Evolutionary conservation across 176 grass and related monocot genomes (phyloP).

Genomic region (Alloteropsis semialata): DNA sequence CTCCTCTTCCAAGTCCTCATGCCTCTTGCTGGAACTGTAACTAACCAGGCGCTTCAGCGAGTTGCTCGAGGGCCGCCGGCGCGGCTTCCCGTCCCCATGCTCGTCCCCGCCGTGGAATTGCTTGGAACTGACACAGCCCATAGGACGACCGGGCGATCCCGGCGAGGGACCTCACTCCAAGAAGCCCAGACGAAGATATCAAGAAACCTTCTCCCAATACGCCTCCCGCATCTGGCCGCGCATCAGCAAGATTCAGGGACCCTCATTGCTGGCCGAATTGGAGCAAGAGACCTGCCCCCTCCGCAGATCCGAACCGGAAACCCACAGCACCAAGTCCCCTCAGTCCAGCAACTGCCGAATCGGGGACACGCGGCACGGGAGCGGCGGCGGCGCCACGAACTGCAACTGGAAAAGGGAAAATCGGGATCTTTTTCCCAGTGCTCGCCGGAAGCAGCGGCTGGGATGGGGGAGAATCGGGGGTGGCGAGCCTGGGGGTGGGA

Average conservation of each 20-base stretch:
- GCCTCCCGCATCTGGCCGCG: conserved; percentile 41
- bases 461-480: not conserved
- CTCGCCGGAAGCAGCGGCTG: not conserved
- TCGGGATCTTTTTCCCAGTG: conserved; percentile 17
- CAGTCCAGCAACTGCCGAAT: conserved; percentile 21
- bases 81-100: conserved; percentile 43
- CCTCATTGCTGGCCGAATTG: conserved; percentile 32
- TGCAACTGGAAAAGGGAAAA: conserved; percentile 21
- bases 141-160: conserved; percentile 46
- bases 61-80: conserved; percentile 57
- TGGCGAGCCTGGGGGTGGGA: conserved; percentile 23
- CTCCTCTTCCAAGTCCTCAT: conserved; percentile 60
- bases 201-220: conserved; percentile 37
- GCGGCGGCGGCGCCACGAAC: conserved; percentile 16
- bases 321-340: not conserved
- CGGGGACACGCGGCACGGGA: not conserved
- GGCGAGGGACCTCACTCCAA: conserved; percentile 24
- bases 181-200: not conserved
- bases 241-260: conserved; percentile 12
- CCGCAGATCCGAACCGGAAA: conserved; percentile 32
- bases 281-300: not conserved
- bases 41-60: conserved; percentile 80
- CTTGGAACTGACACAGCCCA: conserved; percentile 94
- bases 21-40: conserved; percentile 75
- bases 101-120: conserved; percentile 60